Conservation (phyloP, 169 alveolate genomes). For the Besnoitia besnoiti region DNA sequence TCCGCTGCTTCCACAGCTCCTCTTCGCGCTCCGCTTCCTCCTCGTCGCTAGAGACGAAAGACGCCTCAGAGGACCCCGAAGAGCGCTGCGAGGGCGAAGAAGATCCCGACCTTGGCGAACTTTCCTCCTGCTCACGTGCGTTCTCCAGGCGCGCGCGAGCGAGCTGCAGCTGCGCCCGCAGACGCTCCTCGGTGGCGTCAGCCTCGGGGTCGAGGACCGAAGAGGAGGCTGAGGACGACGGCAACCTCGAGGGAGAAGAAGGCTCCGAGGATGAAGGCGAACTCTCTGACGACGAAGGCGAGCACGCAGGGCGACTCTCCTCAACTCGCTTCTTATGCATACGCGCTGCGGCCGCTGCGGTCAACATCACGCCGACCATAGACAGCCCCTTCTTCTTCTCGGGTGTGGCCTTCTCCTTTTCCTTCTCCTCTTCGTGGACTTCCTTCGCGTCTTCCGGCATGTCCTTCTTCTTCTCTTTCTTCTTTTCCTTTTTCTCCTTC, state of each 20-base stretch:
- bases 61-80: background rate
- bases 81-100: background rate
- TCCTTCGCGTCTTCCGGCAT: background rate
- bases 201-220: background rate
- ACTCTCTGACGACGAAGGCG: background rate
- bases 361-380: background rate
- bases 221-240: background rate
- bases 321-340: background rate
- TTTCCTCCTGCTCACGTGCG: background rate
- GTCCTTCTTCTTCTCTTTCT: background rate
- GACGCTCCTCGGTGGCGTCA: background rate
- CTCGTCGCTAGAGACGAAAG: background rate
- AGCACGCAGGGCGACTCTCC: background rate
- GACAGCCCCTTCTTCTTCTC: background rate
- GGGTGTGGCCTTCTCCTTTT: background rate
- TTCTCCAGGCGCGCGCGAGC: background rate
- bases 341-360: background rate
- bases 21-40: background rate
- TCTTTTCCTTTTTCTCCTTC: constrained; percentile 7
- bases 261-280: background rate
- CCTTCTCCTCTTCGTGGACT: background rate
- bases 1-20: background rate
- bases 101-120: background rate
- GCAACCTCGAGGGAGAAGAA: background rate
- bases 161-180: background rate